These are phyloP conservation scores for Corchorus olitorius DNA, from an alignment of 345 rosid species.

Conservation along the genomic window DNA sequence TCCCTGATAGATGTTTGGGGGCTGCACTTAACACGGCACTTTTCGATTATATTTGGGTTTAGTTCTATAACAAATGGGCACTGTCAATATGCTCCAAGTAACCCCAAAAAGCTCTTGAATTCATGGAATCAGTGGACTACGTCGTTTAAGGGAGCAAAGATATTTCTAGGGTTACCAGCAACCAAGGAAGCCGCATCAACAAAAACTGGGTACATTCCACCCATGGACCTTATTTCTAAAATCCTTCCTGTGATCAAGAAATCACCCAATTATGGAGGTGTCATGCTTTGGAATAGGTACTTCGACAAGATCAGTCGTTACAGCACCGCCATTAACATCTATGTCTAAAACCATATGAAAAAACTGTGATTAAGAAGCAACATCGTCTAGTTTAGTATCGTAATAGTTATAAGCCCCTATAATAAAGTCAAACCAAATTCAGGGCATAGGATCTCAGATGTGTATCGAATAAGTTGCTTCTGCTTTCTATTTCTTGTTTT, in stretches of 20 bases:
- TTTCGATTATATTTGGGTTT: slow-evolving; percentile 24
- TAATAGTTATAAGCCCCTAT: background rate
- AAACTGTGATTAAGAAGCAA: background rate
- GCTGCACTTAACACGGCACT: slow-evolving; percentile 15
- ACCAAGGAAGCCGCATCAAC: slow-evolving; percentile 4
- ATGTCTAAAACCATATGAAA: background rate
- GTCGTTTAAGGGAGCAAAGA: slow-evolving; percentile 23
- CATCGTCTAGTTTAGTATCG: background rate
- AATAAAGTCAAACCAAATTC: background rate
- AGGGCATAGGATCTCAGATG: background rate
- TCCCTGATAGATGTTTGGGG: slow-evolving; percentile 10
- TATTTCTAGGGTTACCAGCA: slow-evolving; percentile 19
- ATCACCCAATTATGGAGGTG: slow-evolving; percentile 59
- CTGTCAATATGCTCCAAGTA: slow-evolving; percentile 6
- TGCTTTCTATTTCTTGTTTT: background rate
- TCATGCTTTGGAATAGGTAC: slow-evolving; percentile 65
- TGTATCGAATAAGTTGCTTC: background rate
- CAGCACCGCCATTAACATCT: slow-evolving; percentile 42
- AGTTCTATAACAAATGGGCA: slow-evolving; percentile 24
- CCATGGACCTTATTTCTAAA: background rate
- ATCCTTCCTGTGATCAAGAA: slow-evolving; percentile 47
- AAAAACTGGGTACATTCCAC: slow-evolving; percentile 18
- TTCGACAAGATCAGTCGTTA: slow-evolving; percentile 50
- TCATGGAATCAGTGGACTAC: slow-evolving; percentile 27
- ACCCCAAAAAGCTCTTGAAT: background rate